Conservation (phyloP, 2,329 filamentous ascomycete species). For the Ophiocordyceps camponoti-floridani region DNA sequence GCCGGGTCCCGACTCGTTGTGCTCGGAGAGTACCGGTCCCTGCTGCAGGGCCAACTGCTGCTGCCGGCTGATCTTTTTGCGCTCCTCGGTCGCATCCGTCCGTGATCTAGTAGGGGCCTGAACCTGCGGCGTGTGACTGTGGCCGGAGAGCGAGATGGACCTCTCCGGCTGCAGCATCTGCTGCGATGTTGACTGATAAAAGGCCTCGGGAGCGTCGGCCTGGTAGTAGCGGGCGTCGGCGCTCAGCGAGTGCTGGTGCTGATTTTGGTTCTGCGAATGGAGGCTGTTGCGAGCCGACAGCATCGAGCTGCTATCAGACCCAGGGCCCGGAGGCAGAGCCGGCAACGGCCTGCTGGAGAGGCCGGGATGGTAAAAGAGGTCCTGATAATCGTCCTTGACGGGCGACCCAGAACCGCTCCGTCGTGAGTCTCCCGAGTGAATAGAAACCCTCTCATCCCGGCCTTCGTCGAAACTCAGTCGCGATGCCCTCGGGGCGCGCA, state of each 20-base stretch:
- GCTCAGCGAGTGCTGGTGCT: slow-evolving; percentile 30
- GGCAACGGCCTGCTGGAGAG: slow-evolving; percentile 47
- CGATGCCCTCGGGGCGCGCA: slow-evolving; percentile 56
- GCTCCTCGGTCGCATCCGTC: slow-evolving; percentile 72
- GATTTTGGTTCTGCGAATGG: slow-evolving; percentile 25
- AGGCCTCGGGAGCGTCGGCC: slow-evolving; percentile 29
- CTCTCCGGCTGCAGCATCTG: slow-evolving; percentile 36
- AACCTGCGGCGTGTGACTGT: slow-evolving; percentile 63
- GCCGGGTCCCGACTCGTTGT: slow-evolving; percentile 31
- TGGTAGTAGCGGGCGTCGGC: slow-evolving; percentile 22
- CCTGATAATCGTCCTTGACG: slow-evolving; percentile 56
- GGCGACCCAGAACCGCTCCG: slow-evolving; percentile 48
- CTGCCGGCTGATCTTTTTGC: slow-evolving; percentile 34
- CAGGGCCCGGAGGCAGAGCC: slow-evolving; percentile 40
- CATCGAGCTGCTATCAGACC: slow-evolving; percentile 41
- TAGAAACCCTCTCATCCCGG: slow-evolving; percentile 48
- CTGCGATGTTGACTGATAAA: slow-evolving; percentile 19
- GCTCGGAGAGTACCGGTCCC: slow-evolving; percentile 33
- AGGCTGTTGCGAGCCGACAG: slow-evolving; percentile 23
- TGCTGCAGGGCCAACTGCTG: slow-evolving; percentile 31
- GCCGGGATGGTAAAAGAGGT: slow-evolving; percentile 87
- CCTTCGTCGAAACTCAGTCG: slow-evolving; percentile 84
- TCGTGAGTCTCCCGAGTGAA: slow-evolving; percentile 26
- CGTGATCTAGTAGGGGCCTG: slow-evolving; percentile 78
- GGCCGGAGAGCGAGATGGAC: slow-evolving; percentile 68